Evolutionary conservation across 1,284 basidiomycete genomes (phyloP), one percentile per base, ranked within the genome.

Genomic region (Sporisorium exsertum): DNA sequence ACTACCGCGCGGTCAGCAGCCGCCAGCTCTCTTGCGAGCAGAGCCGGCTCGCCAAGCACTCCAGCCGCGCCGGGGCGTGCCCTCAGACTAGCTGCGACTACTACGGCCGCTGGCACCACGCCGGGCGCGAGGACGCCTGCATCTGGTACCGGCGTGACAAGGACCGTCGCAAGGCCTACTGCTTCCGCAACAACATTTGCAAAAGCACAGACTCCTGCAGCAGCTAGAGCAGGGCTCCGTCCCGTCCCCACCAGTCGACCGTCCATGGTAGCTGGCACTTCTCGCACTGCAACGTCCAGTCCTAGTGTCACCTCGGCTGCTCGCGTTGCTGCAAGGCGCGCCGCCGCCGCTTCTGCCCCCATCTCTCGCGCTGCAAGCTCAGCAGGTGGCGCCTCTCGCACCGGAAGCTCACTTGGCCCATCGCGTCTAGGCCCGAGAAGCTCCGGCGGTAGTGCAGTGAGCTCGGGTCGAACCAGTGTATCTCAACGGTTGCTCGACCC

Each of bases 171-270:
- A 29, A 32, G 57, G 16, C 47, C 71, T 1, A 32, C 54, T 16
- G 33, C 63, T 10, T 32, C 64, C 20, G 35, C 61, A 54, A 5
- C 63, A 40, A 24, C 47, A 32, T 46, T 64, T n/a, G 58, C 58
- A 8, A 75, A 72, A 37, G 50, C 75, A n/a, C 68, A 66, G 50
- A 71, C 67, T 2, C 64, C 77, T 9, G 56, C 79, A 13, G 64
- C 76, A 6, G 79, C 76, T 1, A 59, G 72, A 22, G 77, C 79
- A 26, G 77, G 70, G n/a, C 70, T 81, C 12, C 65, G 80, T 1
- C 80, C 79, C 6, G 79, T 81, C 5, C 52, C 71, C 2, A 57
- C 61, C 18, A 63, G 72, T 20, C 65, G 80, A 16, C 68, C 72
- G 6, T 79, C 79, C 32, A 81, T 81, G 79, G 42, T 65, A 10